Evolutionary conservation across 177 flowering plant species (phyloP), one percentile per base, ranked within the genome.

Genomic region (Vitis hybrid): DNA sequence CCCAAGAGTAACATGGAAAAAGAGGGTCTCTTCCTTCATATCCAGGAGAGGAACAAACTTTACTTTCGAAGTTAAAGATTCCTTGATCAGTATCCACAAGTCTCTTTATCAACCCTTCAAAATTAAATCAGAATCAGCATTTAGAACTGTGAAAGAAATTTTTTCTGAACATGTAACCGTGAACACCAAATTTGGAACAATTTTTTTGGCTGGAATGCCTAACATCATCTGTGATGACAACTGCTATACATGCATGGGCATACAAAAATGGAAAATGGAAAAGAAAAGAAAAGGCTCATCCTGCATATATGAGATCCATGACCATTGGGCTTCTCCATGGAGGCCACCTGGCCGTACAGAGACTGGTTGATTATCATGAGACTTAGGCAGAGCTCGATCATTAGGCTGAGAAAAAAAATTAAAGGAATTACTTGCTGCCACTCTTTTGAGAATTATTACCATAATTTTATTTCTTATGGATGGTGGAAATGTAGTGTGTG

Each of bases 261-360:
- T 79, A 18, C 39, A 33, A 49, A 16, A 45, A n/a, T 22, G 59
- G 67, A 11, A n/a, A 33, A 1, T n/a, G 59, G 48, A 56, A 58
- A 50, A 55, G 51, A 3, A 67, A 31, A 49, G 22, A 45, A 9
- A 39, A 29, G 58, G 26, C 9, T 3, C 53, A 12, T 14, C 15
- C 21, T 2, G 67, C 57, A 13, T 62, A 67, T 19, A 8, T 59
- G 31, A 70, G 78, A 72, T 76, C 78, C 18, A 14, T 74, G 56
- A 60, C 78, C 21, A 2, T 81, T 7, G 80, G 73, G 19, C 45
- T 66, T 10, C 72, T 81, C 6, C 84, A 67, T 57, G 78, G 84
- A 33, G 84, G 84, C 10, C 67, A 53, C 7, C 15, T 76, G 18
- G 75, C 84, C 50, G 2, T 81, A 51, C 66, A 74, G 74, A 81